phyloP scores from a whole-genome alignment of 148 eudicot species.

The Fagopyrum esculentum region DNA sequence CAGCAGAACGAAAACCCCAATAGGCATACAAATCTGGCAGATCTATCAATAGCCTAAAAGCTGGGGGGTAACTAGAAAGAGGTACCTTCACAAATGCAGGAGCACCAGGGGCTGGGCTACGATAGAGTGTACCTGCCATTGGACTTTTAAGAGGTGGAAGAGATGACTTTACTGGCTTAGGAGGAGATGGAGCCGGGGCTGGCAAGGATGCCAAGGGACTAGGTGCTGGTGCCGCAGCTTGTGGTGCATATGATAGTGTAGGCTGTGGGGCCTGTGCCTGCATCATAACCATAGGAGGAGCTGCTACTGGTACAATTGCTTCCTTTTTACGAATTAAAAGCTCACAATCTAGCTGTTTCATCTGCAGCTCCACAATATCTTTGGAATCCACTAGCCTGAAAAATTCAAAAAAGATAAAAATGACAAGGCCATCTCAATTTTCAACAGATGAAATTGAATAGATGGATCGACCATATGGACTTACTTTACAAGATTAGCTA shows the following conservation, averaged over 20 bases:
- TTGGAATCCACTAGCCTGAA: slow-evolving; percentile 81
- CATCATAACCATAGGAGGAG: slow-evolving; percentile 39
- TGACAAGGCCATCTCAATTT: neutral
- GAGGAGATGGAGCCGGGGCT: slow-evolving; percentile 33
- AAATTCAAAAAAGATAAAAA: neutral
- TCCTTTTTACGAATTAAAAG: slow-evolving; percentile 64
- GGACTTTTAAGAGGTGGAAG: slow-evolving; percentile 65
- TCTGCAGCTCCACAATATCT: slow-evolving; percentile 63
- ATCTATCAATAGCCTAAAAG: neutral
- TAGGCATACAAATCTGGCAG: neutral
- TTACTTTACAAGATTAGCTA: slow-evolving; percentile 67
- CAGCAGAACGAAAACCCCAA: neutral
- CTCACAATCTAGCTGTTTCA: slow-evolving; percentile 78
- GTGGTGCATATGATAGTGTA: slow-evolving; percentile 29
- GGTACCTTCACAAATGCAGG: slow-evolving; percentile 79
- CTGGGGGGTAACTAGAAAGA: neutral
- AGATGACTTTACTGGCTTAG: slow-evolving; percentile 45
- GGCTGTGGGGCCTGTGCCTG: slow-evolving; percentile 43
- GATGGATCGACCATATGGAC: neutral
- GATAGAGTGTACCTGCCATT: slow-evolving; percentile 80
- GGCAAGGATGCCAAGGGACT: slow-evolving; percentile 27
- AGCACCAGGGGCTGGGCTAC: slow-evolving; percentile 71
- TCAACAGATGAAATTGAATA: neutral
- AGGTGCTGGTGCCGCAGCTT: slow-evolving; percentile 20
- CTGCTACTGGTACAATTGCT: slow-evolving; percentile 46